Evolutionary conservation across 2,329 filamentous ascomycete species (phyloP).

Genomic region (Phaeosphaeria sp.): DNA sequence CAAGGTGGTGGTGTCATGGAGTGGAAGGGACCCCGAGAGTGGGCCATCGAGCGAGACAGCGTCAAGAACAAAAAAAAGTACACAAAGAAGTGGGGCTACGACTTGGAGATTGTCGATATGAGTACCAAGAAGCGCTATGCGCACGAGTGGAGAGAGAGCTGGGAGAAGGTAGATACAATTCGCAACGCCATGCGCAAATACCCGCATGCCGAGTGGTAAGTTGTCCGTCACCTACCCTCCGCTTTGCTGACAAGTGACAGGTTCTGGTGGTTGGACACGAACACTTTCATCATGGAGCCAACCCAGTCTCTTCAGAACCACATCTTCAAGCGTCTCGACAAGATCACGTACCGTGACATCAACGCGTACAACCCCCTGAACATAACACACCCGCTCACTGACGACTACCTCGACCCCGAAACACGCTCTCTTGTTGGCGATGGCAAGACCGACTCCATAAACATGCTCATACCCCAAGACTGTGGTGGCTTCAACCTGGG

Average conservation of each 20-base stretch:
- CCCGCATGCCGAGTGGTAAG: constrained; percentile 93
- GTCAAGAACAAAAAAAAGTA: constrained; percentile 95
- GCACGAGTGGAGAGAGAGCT: constrained; percentile 98
- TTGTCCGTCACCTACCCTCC: constrained; percentile 10
- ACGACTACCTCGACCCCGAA: constrained; percentile 76
- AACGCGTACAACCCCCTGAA: constrained; percentile 96
- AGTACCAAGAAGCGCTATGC: constrained; percentile 98
- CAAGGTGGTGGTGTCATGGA: constrained; percentile 98
- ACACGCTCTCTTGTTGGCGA: constrained; percentile 79
- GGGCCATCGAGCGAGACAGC: constrained; percentile 97
- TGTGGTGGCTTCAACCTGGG: constrained; percentile 96
- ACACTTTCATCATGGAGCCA: constrained; percentile 98
- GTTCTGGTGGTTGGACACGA: constrained; percentile 99
- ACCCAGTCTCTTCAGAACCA: constrained; percentile 87
- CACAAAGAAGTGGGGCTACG: constrained; percentile 86
- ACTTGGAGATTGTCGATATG: constrained; percentile 97
- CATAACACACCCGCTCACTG: constrained; percentile 80
- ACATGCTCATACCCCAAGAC: constrained; percentile 89
- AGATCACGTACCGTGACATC: constrained; percentile 89
- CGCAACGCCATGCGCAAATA: constrained; percentile 90
- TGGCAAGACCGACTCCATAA: constrained; percentile 77
- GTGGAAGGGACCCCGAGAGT: constrained; percentile 96
- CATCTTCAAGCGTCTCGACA: constrained; percentile 80
- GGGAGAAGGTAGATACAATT: constrained; percentile 98
- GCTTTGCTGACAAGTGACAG: constrained; percentile 60